Evolutionary conservation across 345 rosid genomes (phyloP).

Genomic region (Eutrema japonicum): DNA sequence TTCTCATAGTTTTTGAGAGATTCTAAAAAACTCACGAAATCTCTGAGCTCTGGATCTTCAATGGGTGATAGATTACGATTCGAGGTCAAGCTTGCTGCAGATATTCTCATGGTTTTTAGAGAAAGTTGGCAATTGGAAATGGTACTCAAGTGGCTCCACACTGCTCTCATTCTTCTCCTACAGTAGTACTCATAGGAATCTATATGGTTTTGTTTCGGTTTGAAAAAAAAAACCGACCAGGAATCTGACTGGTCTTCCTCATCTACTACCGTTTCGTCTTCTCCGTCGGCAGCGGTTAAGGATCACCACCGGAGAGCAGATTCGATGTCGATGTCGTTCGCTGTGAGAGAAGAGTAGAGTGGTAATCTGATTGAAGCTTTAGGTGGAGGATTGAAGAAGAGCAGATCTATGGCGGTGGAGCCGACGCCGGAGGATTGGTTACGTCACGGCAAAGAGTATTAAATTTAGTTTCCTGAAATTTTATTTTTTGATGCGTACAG

Average conservation of each 20-base stretch:
- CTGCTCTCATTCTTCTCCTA: conserved; percentile 47
- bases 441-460: conserved; percentile 40
- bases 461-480: not conserved
- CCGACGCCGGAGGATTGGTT: conserved; percentile 38
- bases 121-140: too few relatives aligned
- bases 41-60: too few relatives aligned
- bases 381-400: conserved; percentile 65
- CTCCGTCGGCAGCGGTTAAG: conserved; percentile 13
- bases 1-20: too few relatives aligned
- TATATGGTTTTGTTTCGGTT: too few relatives aligned
- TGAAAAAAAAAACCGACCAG: too few relatives aligned
- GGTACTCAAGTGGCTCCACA: too few relatives aligned
- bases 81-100: too few relatives aligned
- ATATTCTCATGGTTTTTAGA: too few relatives aligned
- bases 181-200: too few relatives aligned
- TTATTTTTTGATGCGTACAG: conserved; percentile 36
- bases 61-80: too few relatives aligned
- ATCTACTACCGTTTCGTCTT: conserved; percentile 32
- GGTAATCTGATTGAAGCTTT: conserved; percentile 33
- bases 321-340: conserved; percentile 52
- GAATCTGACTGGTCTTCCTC: too few relatives aligned
- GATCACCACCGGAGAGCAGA: conserved; percentile 46
- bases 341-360: conserved; percentile 41
- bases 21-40: too few relatives aligned
- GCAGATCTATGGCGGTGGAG: conserved; percentile 61